Evolutionary conservation across 352 stramenopile genomes (phyloP), one percentile per base, ranked within the genome.

Genomic region (Globisporangium heterothallicum): DNA sequence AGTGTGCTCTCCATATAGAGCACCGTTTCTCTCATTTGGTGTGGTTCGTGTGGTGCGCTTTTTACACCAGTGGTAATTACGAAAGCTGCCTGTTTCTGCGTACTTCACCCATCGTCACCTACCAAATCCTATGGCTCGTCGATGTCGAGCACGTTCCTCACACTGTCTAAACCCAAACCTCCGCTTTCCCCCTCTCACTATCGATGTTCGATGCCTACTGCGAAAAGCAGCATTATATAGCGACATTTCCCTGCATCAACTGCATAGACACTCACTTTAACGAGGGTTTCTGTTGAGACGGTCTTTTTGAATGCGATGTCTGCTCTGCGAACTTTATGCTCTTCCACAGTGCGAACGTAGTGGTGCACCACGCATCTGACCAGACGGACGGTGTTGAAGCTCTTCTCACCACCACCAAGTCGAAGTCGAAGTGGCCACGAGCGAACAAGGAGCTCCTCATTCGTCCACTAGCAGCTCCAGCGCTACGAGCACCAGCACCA

Each of bases 331-430:
- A n/a, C n/a, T n/a, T n/a, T n/a, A n/a, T n/a, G n/a, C n/a, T n/a
- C n/a, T n/a, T n/a, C n/a, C n/a, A n/a, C n/a, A n/a, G n/a, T n/a
- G n/a, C n/a, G n/a, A n/a, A n/a, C n/a, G n/a, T n/a, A n/a, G n/a
- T n/a, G n/a, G n/a, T n/a, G n/a, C n/a, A n/a, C 8, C 32, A 38
- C 10, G 1, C 32, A 38, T 10, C 6, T 2, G 1, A 16, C 14
- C 32, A 16, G 32, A 38, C 32, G 32, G 32, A 3, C 8, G 3
- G 32, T 38, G 32, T 38, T 38, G 32, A 38, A 38, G 32, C 32
- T 38, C 32, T 38, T 38, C 32, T n/a, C 32, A 38, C 32, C 32
- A 38, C 32, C 32, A 38, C 32, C 32, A 38, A 38, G 32, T 38
- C 32, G 32, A 38, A 38, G 32, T 38, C 32, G 32, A 38, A 38